phyloP scores from a whole-genome alignment of 345 rosid species.

The Aquilaria malaccensis region DNA sequence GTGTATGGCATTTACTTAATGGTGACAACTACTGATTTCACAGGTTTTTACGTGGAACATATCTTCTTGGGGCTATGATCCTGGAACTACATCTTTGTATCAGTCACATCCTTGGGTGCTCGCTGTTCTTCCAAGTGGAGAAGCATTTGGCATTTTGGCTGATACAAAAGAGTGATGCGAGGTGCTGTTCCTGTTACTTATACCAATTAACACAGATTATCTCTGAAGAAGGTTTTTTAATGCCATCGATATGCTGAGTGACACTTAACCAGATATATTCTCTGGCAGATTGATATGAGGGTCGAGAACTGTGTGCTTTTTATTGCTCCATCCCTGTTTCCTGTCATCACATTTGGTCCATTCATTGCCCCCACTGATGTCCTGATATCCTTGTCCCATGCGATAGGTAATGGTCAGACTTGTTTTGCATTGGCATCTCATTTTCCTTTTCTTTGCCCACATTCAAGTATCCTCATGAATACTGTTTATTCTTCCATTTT shows the following conservation, averaged over 20 bases:
- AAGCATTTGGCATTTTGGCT: conserved; percentile 83
- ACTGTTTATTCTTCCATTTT: neutral
- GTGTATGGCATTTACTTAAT: neutral
- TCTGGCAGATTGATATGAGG: conserved; percentile 78
- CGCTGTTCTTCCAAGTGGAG: conserved; percentile 79
- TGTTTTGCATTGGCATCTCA: conserved; percentile 4
- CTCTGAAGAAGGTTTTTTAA: conserved; percentile 2
- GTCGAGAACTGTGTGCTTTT: conserved; percentile 43
- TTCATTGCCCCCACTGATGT: conserved; percentile 67
- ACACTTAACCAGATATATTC: conserved; percentile 10
- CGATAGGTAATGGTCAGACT: conserved; percentile 51
- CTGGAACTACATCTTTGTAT: conserved; percentile 80
- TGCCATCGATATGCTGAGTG: neutral
- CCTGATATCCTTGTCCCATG: conserved; percentile 63
- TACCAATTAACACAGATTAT: conserved; percentile 2
- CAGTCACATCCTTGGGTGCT: conserved; percentile 98
- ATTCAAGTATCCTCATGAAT: neutral
- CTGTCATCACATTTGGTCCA: conserved; percentile 83
- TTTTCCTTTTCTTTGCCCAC: neutral
- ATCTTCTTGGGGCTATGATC: conserved; percentile 82
- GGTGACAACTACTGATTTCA: neutral
- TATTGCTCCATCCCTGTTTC: conserved; percentile 52
- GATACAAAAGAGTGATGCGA: conserved; percentile 83
- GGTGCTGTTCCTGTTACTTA: conserved; percentile 31
- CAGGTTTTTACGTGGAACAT: conserved; percentile 94